Conservation (phyloP, 805 yeast species). For the Schwanniomyces pseudopolymorphus region DNA sequence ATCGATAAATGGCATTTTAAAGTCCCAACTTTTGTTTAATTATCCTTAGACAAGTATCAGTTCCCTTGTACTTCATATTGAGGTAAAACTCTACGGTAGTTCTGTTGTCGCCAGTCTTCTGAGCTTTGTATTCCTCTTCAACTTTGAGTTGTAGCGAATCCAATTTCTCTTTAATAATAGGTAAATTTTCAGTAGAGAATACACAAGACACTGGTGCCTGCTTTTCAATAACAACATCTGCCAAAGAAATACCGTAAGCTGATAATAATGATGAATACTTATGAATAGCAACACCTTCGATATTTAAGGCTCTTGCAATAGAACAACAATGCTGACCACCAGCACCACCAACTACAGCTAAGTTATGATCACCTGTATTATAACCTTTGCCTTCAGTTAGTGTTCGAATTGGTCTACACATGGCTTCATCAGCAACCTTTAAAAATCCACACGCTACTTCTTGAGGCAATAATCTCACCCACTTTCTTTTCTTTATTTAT, state of each 20-base stretch:
- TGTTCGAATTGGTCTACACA: conserved; percentile 32
- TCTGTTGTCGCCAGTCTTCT: conserved; percentile 3
- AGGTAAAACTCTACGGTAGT: conserved; percentile 50
- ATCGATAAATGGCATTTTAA: conserved; percentile 3
- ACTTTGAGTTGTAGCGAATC: conserved; percentile 45
- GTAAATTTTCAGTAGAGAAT: conserved; percentile 24
- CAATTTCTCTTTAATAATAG: conserved; percentile 45
- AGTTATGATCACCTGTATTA: conserved; percentile 26
- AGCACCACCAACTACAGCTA: conserved; percentile 36
- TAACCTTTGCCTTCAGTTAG: conserved; percentile 35
- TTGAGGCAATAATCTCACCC: conserved; percentile 21
- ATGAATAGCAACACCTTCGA: conserved; percentile 28
- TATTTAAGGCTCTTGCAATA: conserved; percentile 26
- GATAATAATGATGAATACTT: conserved; percentile 32
- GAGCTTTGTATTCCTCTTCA: conserved; percentile 6
- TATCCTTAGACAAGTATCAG: conserved; percentile 81
- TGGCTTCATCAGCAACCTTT: conserved; percentile 31
- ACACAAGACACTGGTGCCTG: conserved; percentile 33
- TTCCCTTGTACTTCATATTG: conserved; percentile 73
- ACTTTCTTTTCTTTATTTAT: conserved; percentile 35
- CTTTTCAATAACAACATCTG: conserved; percentile 33
- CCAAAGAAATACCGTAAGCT: conserved; percentile 32
- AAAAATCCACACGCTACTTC: conserved; percentile 33
- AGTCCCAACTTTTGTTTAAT: conserved; percentile 16
- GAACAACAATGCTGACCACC: conserved; percentile 32